A percentile compares a stretch with the other conserved stretches of the same genome.
These are phyloP conservation scores for Dactylonectria macrodidyma DNA, from an alignment of 2,329 filamentous ascomycete genomes.

Conservation along the genomic window DNA sequence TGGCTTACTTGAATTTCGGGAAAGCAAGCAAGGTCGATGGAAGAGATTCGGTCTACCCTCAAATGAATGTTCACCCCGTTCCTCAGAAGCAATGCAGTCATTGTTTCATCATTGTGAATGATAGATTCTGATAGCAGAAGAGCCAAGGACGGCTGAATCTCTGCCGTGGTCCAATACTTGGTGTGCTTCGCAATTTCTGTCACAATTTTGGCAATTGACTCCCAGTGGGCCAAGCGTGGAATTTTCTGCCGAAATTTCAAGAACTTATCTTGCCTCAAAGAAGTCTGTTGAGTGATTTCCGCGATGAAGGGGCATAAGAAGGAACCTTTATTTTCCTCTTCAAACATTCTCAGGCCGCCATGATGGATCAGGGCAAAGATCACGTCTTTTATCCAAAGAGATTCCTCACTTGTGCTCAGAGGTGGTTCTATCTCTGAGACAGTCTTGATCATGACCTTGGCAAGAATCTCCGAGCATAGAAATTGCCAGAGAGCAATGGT, in stretches of 20 bases:
- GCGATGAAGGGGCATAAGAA: background rate
- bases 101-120: constrained; percentile 1
- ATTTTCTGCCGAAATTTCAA: background rate
- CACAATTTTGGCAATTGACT: background rate
- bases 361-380: background rate
- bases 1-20: background rate
- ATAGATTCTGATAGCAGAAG: background rate
- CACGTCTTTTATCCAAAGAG: background rate
- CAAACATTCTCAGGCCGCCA: background rate
- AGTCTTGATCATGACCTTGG: no score
- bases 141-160: background rate
- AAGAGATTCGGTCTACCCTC: background rate
- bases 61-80: background rate
- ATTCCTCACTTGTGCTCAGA: no score
- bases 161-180: background rate
- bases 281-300: background rate
- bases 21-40: constrained; percentile 20
- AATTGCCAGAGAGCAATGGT: background rate
- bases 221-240: background rate
- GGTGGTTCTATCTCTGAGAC: no score
- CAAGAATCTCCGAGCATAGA: background rate
- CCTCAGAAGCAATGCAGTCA: constrained; percentile 2
- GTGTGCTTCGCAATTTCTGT: background rate
- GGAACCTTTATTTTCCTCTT: background rate
- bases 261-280: background rate